Base-by-base conservation (phyloP, 305 asterid genomes). In the Fraxinus greggii region DNA sequence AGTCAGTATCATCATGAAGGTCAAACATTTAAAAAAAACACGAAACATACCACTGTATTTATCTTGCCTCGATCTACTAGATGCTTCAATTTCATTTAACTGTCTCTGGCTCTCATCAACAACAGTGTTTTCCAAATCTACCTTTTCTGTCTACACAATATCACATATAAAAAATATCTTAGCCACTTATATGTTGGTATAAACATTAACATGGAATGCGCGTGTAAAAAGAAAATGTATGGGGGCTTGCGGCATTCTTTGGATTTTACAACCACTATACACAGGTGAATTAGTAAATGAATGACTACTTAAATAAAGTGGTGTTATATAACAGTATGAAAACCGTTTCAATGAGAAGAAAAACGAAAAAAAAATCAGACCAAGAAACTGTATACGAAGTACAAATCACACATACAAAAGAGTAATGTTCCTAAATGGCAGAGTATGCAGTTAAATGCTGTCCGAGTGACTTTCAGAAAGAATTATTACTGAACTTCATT, bases 21-120 rank as follows among this genome's bases (percentile, higher is more conserved):
- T 54, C n/a, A 36, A 59, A 32, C 13, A 61, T 32, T n/a, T 33
- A 9, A 61, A 59, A 81, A 24, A n/a, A 59, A 23, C 12, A 48
- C 35, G 36, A 80, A 76, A 3, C 88, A 78, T 84, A 89, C 92
- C 92, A 45, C 92, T 87, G 83, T 85, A 92, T 82, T 95, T 94
- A 77, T 92, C 98, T 87, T 91, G 97, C 91, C 97, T 92, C 77
- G 92, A 90, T 87, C 89, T 87, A 79, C 92, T 84, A 80, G 93
- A 87, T 78, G 94, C 86, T 75, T 93, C 98, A 63, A 86, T 90
- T 83, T 91, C 95, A 78, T 91, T 86, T 69, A 79, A 78, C 85
- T 92, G 98, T 78, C 97, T 92, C 90, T 93, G 99, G 90, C 95
- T 96, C 90, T 96, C 98, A 82, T 96, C 98, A 19, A 96, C 97